These are phyloP conservation scores for Thelonectria discophora DNA, from an alignment of 2,329 filamentous ascomycete genomes.

Conservation along the genomic window DNA sequence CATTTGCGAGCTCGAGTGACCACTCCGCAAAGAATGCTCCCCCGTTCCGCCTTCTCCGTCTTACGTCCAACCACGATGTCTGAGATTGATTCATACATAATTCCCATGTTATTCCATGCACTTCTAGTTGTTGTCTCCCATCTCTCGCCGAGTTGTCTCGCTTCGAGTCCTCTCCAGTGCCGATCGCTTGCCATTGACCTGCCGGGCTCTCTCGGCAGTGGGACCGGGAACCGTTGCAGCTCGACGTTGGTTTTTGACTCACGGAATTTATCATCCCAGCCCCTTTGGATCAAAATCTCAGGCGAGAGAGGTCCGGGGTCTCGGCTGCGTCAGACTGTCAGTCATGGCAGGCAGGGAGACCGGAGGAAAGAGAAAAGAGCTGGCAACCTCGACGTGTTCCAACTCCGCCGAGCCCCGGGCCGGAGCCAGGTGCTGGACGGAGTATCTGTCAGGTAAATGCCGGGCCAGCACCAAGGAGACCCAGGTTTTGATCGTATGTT, in stretches of 20 bases:
- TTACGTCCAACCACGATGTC: slow-evolving; percentile 6
- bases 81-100: slow-evolving; percentile 23
- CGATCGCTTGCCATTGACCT: slow-evolving; percentile 24
- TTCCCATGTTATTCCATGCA: slow-evolving; percentile 4
- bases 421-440: slow-evolving; percentile 11
- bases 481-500: slow-evolving; percentile 37
- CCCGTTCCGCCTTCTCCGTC: slow-evolving; percentile 5
- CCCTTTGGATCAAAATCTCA: slow-evolving; percentile 20
- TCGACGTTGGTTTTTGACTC: slow-evolving; percentile 32
- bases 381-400: slow-evolving; percentile 16
- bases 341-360: slow-evolving; percentile 3
- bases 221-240: slow-evolving; percentile 34
- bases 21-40: slow-evolving; percentile 13
- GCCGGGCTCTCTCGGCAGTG: slow-evolving; percentile 32
- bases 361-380: slow-evolving; percentile 14
- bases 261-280: slow-evolving; percentile 31
- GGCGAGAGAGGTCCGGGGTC: slow-evolving; percentile 13
- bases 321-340: slow-evolving; percentile 5
- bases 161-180: slow-evolving; percentile 18
- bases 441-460: slow-evolving; percentile 19
- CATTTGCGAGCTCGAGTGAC: not conserved
- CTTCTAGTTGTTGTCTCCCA: not conserved
- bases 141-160: slow-evolving; percentile 10
- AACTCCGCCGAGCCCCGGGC: slow-evolving; percentile 25
- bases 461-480: slow-evolving; percentile 21